Base-by-base conservation (phyloP, 306 rosid genomes). In the Vigna nakashimae region DNA sequence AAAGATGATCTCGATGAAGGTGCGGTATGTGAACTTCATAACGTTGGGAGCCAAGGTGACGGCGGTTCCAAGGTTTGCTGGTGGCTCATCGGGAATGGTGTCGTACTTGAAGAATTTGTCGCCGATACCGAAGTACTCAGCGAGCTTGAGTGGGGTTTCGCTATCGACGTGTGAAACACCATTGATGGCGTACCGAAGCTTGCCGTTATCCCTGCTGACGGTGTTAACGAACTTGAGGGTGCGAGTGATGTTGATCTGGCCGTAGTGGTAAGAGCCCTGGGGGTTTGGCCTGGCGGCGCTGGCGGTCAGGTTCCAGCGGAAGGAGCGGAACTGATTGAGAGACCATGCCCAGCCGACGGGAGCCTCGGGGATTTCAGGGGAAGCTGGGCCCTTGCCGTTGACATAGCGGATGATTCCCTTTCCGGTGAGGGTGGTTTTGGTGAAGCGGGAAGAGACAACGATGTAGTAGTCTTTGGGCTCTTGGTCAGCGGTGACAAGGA, bases 221-320 rank as follows among this genome's bases (percentile, higher is more conserved):
- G 87, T 58, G 87, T 92, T 92, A 13, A 84, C 65, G 11, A 94
- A 49, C 80, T 75, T 89, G 65, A 94, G 76, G 15, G 97, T 94
- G 16, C 97, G 90, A 7, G 88, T 86, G 15, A 94, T 94, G 76
- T 88, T 88, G 60, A 94, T 88, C 46, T 75, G 67, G 2, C 98
- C 97, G 16, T 94, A 94, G 46, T 90, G 91, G 83, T 83, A 94
- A 0, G 97, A 92, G 1, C 98, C 98, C 22, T 94, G 98, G 20
- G 98, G 97, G 53, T 94, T 94, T 7, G 97, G 98, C 71, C 97
- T 89, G 0, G 98, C 98, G n/a, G 98, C 98, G 40, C 92, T 89
- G 3, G 98, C 87, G 0, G 98, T 92, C 1, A 94, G 86, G 79
- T 94, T 94, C 98, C 97, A 94, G 0, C 92, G 89, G 60, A 90